These are phyloP conservation scores for Wallacemonas rigidus DNA, from an alignment of 208 protist genomes.

Conservation along the genomic window DNA sequence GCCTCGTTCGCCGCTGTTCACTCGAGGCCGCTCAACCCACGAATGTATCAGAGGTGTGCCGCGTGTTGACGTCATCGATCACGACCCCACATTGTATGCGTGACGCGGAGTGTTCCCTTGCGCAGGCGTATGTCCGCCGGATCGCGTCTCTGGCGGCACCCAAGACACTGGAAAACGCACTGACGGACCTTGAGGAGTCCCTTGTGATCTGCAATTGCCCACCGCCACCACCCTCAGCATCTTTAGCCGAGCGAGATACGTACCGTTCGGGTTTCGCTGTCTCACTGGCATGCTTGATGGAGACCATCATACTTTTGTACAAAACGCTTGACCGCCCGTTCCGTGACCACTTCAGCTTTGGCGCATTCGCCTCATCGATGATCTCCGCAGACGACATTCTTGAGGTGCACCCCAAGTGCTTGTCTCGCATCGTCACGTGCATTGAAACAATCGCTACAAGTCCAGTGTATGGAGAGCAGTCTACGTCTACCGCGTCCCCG, in stretches of 20 bases:
- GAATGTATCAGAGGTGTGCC: constrained; percentile 6
- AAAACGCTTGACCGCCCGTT: constrained; percentile 1
- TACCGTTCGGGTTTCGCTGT: constrained; percentile 10
- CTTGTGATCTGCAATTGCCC: constrained; percentile 10
- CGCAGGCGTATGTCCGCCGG: constrained; percentile 1
- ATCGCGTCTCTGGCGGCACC: background rate
- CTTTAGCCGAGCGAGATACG: constrained; percentile 16
- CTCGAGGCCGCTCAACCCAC: constrained; percentile 25
- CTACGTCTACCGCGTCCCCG: background rate
- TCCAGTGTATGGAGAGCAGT: background rate
- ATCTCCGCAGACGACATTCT: constrained; percentile 22
- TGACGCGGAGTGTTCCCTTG: constrained; percentile 7
- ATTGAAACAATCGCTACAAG: constrained; percentile 15
- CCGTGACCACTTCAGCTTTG: constrained; percentile 16
- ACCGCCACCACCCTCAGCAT: background rate
- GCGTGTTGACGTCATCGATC: background rate
- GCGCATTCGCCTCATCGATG: constrained; percentile 12
- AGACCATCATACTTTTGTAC: constrained; percentile 28
- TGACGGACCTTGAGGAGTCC: constrained; percentile 4
- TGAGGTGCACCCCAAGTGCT: constrained; percentile 22
- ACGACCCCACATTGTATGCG: constrained; percentile 3
- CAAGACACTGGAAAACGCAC: background rate
- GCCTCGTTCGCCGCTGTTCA: constrained; percentile 29
- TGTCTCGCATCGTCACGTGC: constrained; percentile 27
- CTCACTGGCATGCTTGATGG: constrained; percentile 37